Evolutionary conservation across 176 grass and related monocot species (phyloP), one percentile per base, ranked within the genome.

Genomic region (Zizania latifolia): DNA sequence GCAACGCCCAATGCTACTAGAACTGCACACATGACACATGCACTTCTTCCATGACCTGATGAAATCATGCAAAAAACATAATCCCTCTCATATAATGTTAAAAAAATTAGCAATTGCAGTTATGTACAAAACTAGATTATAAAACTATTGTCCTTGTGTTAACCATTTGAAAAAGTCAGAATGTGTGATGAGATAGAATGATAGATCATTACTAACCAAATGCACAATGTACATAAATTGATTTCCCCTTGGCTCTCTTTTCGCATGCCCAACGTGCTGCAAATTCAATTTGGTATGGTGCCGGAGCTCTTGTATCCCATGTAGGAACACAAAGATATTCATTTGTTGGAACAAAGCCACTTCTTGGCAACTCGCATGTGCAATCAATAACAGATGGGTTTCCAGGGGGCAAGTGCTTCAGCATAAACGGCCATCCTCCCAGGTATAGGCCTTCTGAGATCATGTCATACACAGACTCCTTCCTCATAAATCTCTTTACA

Each of bases 1-100:
- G 91, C 79, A 44, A 88, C 10, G 45, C 76, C 91, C 41, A 86
- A 31, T 0, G 57, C 82, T 36, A 98, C 95, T 51, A 94, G 84
- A 74, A 94, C 48, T 26, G 89, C 91, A 12, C 85, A 94, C 86
- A 92, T 87, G 32, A 94, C 84, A 63, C 89, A 90, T 5, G 88
- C 86, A 46, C 89, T 94, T 90, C 86, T 92, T 71, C 91, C 86
- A 82, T 94, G 95, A 85, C 91, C 95, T 94, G 58, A 65, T 61
- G 30, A 45, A 45, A 16, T 22, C 19, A 74, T 5, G 5, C 12
- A 54, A 5, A 60, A 62, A 77, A 59, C 37, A 82, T 31, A 48
- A 2, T 69, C 56, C n/a, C 9, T 4, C 60, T 67, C 37, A 62
- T 51, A 84, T 33, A 50, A 2, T 33, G 10, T 39, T 59, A 17